phyloP scores from a whole-genome alignment of 1,284 basidiomycete genomes.

The Neotropicomus parvogracilis region DNA sequence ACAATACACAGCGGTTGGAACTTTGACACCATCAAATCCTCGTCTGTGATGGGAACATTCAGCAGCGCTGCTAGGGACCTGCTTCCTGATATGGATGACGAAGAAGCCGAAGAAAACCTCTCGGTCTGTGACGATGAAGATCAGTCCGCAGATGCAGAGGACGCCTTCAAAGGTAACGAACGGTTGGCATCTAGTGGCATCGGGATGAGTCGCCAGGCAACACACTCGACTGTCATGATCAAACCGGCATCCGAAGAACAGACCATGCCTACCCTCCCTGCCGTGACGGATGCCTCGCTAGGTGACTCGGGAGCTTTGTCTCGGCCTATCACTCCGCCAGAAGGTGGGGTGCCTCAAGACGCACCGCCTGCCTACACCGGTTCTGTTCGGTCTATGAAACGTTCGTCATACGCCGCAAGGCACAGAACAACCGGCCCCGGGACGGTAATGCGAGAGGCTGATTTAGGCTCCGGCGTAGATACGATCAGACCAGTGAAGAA shows the following conservation, averaged over 20 bases:
- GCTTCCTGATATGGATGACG: conserved; percentile 53
- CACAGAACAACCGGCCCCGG: conserved; percentile 62
- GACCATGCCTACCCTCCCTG: conserved; percentile 41
- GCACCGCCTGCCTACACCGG: conserved; percentile 62
- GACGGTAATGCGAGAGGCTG: conserved; percentile 74
- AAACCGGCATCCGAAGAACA: conserved; percentile 42
- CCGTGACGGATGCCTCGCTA: conserved; percentile 33
- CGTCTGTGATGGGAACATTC: conserved; percentile 70
- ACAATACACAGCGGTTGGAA: conserved; percentile 91
- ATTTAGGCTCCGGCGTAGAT: conserved; percentile 80
- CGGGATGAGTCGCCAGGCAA: conserved; percentile 51
- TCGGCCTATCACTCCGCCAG: conserved; percentile 33
- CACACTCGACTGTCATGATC: conserved; percentile 71
- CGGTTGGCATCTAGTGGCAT: conserved; percentile 39
- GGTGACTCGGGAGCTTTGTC: conserved; percentile 38
- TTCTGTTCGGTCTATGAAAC: conserved; percentile 51
- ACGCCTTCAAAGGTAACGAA: conserved; percentile 64
- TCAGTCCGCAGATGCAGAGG: conserved; percentile 54
- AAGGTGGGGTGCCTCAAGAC: conserved; percentile 38
- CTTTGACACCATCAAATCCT: conserved; percentile 84
- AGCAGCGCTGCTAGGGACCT: conserved; percentile 65
- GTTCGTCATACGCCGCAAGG: conserved; percentile 73
- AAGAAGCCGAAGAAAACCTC: conserved; percentile 46
- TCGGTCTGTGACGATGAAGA: conserved; percentile 45
- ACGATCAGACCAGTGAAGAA: conserved; percentile 93